Conservation (phyloP, 108 stramenopile species). For the Phaeodactylum tricornutum region DNA sequence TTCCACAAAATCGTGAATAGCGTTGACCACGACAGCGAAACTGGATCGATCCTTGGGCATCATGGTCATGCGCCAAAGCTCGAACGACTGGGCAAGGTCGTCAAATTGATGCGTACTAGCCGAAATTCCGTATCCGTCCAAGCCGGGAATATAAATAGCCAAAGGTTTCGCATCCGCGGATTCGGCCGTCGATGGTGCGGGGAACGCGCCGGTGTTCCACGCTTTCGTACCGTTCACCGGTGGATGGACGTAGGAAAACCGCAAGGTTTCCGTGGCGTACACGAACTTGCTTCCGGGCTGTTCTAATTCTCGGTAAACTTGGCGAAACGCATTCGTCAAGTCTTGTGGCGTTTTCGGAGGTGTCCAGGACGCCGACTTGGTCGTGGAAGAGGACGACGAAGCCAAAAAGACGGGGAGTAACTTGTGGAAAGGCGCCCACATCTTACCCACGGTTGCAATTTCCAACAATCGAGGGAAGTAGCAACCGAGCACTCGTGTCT, state of each 20-base stretch:
- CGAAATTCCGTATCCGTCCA: constrained; percentile 84
- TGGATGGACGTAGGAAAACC: constrained; percentile 20
- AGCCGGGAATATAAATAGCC: constrained; percentile 71
- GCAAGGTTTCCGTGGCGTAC: constrained; percentile 13
- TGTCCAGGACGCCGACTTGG: too few species aligned
- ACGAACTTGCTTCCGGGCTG: not conserved
- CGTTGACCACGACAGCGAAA: constrained; percentile 42
- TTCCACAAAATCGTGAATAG: constrained; percentile 38
- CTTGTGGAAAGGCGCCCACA: too few species aligned
- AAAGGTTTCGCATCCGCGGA: constrained; percentile 25
- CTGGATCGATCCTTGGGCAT: constrained; percentile 26
- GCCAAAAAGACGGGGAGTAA: too few species aligned
- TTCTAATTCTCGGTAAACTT: constrained; percentile 1
- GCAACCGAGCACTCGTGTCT: too few species aligned
- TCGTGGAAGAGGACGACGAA: too few species aligned
- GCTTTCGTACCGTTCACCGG: constrained; percentile 3
- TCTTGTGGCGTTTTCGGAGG: constrained; percentile 3
- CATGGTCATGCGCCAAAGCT: constrained; percentile 70
- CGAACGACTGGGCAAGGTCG: constrained; percentile 64
- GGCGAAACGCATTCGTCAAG: not conserved
- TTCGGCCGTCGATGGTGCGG: not conserved
- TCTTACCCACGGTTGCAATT: too few species aligned
- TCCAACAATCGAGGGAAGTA: too few species aligned
- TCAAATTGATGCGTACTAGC: constrained; percentile 61
- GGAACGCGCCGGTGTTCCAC: not conserved